Percentiles rank a stretch among this genome's conserved stretches.
phyloP scores from a whole-genome alignment of 495 filamentous ascomycete genomes.

The Filosporella fistucella region DNA sequence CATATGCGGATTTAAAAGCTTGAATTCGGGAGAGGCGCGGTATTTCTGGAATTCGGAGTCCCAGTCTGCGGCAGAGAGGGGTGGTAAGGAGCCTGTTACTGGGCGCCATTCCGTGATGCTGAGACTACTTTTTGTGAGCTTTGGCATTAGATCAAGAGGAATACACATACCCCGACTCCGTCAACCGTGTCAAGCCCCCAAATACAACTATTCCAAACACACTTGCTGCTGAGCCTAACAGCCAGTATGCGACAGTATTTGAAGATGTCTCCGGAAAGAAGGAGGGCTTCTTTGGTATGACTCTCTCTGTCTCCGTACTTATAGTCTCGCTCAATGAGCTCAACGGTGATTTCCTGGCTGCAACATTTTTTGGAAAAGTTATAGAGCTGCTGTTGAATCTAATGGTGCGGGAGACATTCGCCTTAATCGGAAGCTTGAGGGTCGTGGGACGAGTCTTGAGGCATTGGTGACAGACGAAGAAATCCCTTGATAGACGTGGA shows the following conservation, averaged over 20 bases:
- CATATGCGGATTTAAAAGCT: constrained; percentile 88
- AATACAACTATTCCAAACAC: constrained; percentile 97
- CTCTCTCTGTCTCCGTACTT: neutral
- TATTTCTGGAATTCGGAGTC: constrained; percentile 90
- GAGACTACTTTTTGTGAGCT: too few species aligned
- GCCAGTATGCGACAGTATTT: constrained; percentile 83
- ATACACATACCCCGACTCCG: constrained; percentile 80
- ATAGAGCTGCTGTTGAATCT: constrained; percentile 21
- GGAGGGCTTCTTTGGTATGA: constrained; percentile 14
- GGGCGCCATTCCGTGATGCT: constrained; percentile 99
- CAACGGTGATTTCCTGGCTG: constrained; percentile 17
- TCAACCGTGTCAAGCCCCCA: constrained; percentile 87
- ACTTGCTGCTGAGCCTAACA: constrained; percentile 82
- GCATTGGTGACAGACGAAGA: constrained; percentile 63
- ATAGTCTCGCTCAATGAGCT: constrained; percentile 18
- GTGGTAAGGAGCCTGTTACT: constrained; percentile 89
- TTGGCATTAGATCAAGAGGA: neutral
- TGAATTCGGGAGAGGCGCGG: constrained; percentile 83
- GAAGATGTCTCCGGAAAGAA: constrained; percentile 70
- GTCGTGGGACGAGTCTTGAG: constrained; percentile 32
- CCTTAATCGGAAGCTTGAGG: constrained; percentile 23
- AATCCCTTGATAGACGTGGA: constrained; percentile 46
- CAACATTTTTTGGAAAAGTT: constrained; percentile 1
- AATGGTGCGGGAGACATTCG: constrained; percentile 14
- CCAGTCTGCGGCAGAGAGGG: constrained; percentile 72